phyloP scores from a whole-genome alignment of 2,329 filamentous ascomycete species.

The Dothideomycetes sp. region DNA sequence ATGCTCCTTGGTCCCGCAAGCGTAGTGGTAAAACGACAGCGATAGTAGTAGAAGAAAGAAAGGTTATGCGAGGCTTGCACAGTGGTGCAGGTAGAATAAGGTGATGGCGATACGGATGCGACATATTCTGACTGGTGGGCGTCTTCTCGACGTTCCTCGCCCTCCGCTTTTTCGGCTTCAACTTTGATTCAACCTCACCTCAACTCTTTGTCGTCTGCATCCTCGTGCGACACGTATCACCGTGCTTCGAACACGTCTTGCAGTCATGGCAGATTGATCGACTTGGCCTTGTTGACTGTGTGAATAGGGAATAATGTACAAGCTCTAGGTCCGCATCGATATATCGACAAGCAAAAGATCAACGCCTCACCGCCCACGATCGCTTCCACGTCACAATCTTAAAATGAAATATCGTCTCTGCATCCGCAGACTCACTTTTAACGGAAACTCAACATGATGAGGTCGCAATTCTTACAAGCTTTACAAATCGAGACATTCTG shows the following conservation, averaged over 20 bases:
- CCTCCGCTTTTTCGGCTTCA: slow-evolving; percentile 7
- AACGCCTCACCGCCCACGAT: no score
- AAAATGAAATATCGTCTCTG: no score
- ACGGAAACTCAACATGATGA: no score
- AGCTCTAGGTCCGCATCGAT: no score
- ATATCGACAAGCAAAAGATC: no score
- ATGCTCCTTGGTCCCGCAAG: neutral
- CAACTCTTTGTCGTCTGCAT: neutral
- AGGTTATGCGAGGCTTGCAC: neutral
- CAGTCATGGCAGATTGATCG: neutral
- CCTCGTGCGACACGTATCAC: neutral
- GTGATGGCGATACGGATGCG: slow-evolving; percentile 2
- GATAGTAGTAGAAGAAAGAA: neutral
- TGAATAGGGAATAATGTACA: neutral
- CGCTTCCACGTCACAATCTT: no score
- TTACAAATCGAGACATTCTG: no score
- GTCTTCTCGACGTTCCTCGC: slow-evolving; percentile 4
- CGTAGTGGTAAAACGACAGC: neutral
- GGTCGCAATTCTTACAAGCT: no score
- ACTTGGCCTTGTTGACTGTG: neutral
- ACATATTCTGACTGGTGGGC: neutral
- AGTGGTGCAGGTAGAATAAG: neutral
- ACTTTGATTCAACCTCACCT: slow-evolving; percentile 12
- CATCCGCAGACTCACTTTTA: no score
- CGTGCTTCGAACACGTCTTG: neutral